Evolutionary conservation across 2,329 filamentous ascomycete genomes (phyloP).

Genomic region (Curvularia hawaiiensis): DNA sequence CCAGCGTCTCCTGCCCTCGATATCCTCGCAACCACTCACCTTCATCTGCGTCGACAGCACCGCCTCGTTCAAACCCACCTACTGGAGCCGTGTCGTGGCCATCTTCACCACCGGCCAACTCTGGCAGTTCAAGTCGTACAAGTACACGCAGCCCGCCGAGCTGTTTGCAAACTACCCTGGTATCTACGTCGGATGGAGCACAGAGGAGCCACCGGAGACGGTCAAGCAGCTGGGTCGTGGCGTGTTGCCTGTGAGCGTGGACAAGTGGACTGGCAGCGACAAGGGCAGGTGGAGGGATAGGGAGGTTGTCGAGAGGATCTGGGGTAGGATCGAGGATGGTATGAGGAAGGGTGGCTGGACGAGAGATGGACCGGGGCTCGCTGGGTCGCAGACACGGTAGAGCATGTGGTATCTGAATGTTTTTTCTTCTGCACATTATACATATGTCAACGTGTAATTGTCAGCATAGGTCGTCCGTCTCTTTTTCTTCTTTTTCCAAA

Average conservation of each 20-base stretch:
- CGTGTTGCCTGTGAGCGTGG: constrained; percentile 79
- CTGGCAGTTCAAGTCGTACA: constrained; percentile 99
- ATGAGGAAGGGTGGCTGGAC: constrained; percentile 89
- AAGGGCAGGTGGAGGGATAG: constrained; percentile 78
- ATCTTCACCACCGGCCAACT: constrained; percentile 97
- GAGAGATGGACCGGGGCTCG: constrained; percentile 65
- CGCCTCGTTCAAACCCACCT: constrained; percentile 95
- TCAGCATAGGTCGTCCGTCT: background rate
- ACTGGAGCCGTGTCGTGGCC: constrained; percentile 93
- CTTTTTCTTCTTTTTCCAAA: no score
- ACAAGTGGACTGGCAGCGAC: constrained; percentile 70
- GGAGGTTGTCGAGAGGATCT: constrained; percentile 91
- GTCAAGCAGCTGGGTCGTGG: constrained; percentile 86
- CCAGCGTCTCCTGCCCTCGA: constrained; percentile 72
- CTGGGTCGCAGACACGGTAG: constrained; percentile 28
- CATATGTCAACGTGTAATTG: background rate
- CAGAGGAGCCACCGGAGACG: constrained; percentile 76
- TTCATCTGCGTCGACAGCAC: constrained; percentile 96
- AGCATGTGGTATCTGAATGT: background rate
- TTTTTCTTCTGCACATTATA: background rate
- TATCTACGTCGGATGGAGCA: constrained; percentile 89
- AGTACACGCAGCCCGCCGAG: constrained; percentile 87
- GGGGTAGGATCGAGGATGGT: constrained; percentile 83
- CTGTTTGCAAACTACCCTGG: constrained; percentile 88
- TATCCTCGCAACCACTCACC: constrained; percentile 74